phyloP scores from a whole-genome alignment of 805 yeast genomes.

The Priceomyces melissophilus region DNA sequence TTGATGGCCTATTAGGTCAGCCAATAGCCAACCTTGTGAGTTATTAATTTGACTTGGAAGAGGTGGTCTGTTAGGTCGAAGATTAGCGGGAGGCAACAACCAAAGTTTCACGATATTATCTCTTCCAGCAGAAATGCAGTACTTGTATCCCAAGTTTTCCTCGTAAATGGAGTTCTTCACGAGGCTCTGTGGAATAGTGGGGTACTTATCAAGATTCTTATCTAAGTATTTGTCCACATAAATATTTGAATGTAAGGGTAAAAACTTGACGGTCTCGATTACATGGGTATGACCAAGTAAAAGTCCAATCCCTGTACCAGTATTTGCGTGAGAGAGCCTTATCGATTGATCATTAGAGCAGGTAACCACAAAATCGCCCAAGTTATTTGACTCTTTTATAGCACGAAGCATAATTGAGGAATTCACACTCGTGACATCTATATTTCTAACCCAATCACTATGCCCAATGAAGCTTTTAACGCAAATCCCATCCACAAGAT shows the following conservation, averaged over 20 bases:
- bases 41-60: slow-evolving; percentile 48
- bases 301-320: slow-evolving; percentile 65
- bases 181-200: slow-evolving; percentile 31
- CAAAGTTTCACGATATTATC: slow-evolving; percentile 74
- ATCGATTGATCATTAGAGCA: slow-evolving; percentile 79
- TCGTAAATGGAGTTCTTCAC: slow-evolving; percentile 24
- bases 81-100: slow-evolving; percentile 66
- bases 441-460: slow-evolving; percentile 80
- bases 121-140: slow-evolving; percentile 75
- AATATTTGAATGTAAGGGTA: slow-evolving; percentile 51
- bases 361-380: slow-evolving; percentile 60
- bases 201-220: slow-evolving; percentile 26
- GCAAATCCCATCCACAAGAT: slow-evolving; percentile 64
- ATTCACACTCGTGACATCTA: slow-evolving; percentile 40
- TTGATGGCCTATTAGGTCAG: slow-evolving; percentile 67
- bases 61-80: slow-evolving; percentile 54
- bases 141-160: slow-evolving; percentile 54
- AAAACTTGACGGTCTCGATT: slow-evolving; percentile 65
- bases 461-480: slow-evolving; percentile 69
- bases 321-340: slow-evolving; percentile 59
- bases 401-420: slow-evolving; percentile 10
- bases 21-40: slow-evolving; percentile 58
- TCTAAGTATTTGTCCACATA: slow-evolving; percentile 46
- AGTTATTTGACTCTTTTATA: slow-evolving; percentile 10
- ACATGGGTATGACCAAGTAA: slow-evolving; percentile 82